These are phyloP conservation scores for Fusarium chaquense DNA, from an alignment of 2,329 filamentous ascomycete genomes.

Conservation along the genomic window DNA sequence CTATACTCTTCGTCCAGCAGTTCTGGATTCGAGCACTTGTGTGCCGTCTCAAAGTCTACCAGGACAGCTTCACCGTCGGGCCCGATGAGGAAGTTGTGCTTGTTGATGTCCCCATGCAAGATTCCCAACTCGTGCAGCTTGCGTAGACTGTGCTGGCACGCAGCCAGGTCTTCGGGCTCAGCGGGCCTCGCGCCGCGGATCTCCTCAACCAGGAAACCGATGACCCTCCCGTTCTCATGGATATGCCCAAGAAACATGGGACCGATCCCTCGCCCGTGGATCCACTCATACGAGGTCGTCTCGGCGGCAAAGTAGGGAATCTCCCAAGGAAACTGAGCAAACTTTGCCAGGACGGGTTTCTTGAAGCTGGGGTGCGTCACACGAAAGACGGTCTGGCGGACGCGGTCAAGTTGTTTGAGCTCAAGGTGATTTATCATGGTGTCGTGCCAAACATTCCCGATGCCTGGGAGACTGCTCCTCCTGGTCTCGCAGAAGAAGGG, in stretches of 20 bases:
- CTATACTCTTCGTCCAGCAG: conserved; percentile 45
- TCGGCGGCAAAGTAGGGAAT: conserved; percentile 50
- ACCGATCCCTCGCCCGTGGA: conserved; percentile 47
- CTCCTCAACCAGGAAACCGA: conserved; percentile 48
- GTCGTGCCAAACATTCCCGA: conserved; percentile 53
- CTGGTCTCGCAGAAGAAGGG: conserved; percentile 47
- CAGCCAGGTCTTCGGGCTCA: conserved; percentile 47
- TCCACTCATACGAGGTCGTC: conserved; percentile 50
- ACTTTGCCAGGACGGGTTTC: conserved; percentile 44
- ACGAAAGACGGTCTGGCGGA: conserved; percentile 48
- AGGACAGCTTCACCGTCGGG: conserved; percentile 45
- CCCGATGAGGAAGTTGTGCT: conserved; percentile 51
- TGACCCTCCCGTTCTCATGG: conserved; percentile 49
- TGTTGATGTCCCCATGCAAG: conserved; percentile 53
- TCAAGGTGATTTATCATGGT: conserved; percentile 52
- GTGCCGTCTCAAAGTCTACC: conserved; percentile 52
- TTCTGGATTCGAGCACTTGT: conserved; percentile 41
- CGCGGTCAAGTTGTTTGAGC: conserved; percentile 40
- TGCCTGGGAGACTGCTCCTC: conserved; percentile 47
- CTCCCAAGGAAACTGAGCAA: conserved; percentile 49
- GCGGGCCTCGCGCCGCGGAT: conserved; percentile 45
- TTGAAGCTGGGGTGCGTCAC: conserved; percentile 45
- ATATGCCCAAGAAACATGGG: conserved; percentile 50
- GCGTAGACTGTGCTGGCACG: conserved; percentile 45
- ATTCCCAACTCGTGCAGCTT: conserved; percentile 50